A percentile compares a stretch with the other conserved stretches of the same genome.
These are phyloP conservation scores for Lojkania enalia DNA, from an alignment of 2,329 filamentous ascomycete species.

Conservation along the genomic window DNA sequence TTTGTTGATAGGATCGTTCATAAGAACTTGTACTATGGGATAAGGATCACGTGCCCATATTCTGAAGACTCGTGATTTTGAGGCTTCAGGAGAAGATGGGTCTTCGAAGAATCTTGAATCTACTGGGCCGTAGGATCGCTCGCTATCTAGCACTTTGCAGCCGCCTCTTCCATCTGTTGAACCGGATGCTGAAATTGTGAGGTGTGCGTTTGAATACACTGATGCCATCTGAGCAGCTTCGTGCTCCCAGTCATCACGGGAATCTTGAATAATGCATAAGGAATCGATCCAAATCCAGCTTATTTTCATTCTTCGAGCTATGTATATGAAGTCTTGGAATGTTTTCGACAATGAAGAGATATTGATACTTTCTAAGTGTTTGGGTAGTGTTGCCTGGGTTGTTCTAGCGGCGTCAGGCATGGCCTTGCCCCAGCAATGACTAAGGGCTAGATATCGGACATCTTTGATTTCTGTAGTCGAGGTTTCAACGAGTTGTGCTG, in stretches of 20 bases:
- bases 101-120: too few species aligned
- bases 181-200: neutral
- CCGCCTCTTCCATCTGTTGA: neutral
- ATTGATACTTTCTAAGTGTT: neutral
- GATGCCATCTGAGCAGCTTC: neutral
- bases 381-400: neutral
- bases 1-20: slow-evolving; percentile 9
- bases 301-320: neutral
- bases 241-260: neutral
- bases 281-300: slow-evolving; percentile 2
- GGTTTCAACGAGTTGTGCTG: neutral
- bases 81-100: too few species aligned
- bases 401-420: neutral
- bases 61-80: neutral
- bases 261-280: neutral
- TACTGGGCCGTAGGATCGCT: too few species aligned
- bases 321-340: neutral
- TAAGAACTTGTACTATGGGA: too few species aligned
- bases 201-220: neutral
- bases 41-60: neutral
- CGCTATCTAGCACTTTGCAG: too few species aligned
- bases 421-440: slow-evolving; percentile 2
- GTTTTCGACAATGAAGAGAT: neutral
- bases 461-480: neutral
- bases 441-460: neutral